Base-by-base conservation (phyloP, 1,139 yeast genomes). In the Maudiozyma humilis region DNA sequence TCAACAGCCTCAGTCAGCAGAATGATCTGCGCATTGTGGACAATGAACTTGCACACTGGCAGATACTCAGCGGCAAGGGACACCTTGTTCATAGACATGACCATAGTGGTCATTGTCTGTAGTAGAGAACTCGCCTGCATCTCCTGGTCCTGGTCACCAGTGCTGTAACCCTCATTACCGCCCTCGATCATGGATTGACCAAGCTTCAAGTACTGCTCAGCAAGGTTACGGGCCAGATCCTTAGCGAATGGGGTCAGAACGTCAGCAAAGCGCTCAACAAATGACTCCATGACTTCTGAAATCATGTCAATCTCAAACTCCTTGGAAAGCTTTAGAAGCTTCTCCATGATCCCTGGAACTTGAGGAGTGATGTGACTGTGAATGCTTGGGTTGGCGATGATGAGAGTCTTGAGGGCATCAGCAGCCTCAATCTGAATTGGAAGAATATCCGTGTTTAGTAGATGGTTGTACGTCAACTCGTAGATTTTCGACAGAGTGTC, bases 191-290 rank as follows among this genome's bases (percentile, higher is more conserved):
- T 68, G 49, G 89, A 95, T 30, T 69, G 68, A 1, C 86, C 80
- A 41, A 86, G 63, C 50, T 82, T 74, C 69, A 87, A 64, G 56
- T 88, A 83, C 62, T 89, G 96, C 44, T 81, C 83, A 16, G 81
- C 78, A 52, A 91, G 68, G 57, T 82, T 87, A 29, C 72, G 71
- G 65, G 93, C 91, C 54, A 91, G 71, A 53, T 86, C 93, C 38
- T 79, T 77, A 0, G 97, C 96, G 68, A 89, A 91, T 30, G 97
- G 97, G 48, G 89, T 87, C 49, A 91, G 71, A 64, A 89, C 95
- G 48, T 79, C 84, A 1, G 95, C 76, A 63, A 86, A 93, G 46
- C 77, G 76, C 57, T 88, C 96, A 30, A 91, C 96, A 62, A 94
- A 86, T 48, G 88, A 91, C 66, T 91, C 97, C 83, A 93, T 88